Conservation (phyloP, 305 asterid genomes). For the Fraxinus platypoda region DNA sequence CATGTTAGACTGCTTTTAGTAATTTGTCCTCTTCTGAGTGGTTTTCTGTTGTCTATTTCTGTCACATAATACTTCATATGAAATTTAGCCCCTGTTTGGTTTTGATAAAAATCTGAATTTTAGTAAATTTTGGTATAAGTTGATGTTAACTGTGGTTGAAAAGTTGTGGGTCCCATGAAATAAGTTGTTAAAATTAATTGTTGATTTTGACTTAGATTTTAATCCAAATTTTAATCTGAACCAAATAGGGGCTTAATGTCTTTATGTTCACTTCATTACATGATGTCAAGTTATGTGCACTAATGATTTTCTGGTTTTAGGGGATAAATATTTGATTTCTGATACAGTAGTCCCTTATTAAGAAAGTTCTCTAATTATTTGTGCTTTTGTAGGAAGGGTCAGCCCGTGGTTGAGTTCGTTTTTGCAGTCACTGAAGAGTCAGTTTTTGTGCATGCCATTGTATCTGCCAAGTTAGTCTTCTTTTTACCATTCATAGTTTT, state of each 20-base stretch:
- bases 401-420: conserved; percentile 90
- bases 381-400: conserved; percentile 78
- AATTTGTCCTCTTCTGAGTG: background rate
- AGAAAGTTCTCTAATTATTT: conserved; percentile 22
- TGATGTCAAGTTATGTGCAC: background rate
- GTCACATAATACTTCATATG: background rate
- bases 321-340: background rate
- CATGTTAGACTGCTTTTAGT: background rate
- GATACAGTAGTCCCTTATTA: conserved; percentile 9
- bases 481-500: background rate
- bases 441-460: conserved; percentile 81
- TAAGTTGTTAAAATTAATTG: too few species aligned
- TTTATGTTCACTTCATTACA: background rate
- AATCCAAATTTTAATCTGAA: too few species aligned
- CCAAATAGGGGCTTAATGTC: background rate
- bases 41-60: background rate
- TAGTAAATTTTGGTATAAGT: too few species aligned
- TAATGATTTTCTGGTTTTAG: background rate
- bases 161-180: too few species aligned
- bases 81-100: too few species aligned
- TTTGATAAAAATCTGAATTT: too few species aligned
- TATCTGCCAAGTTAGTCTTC: conserved; percentile 79
- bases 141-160: too few species aligned
- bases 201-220: too few species aligned
- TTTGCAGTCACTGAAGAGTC: conserved; percentile 95